phyloP scores from a whole-genome alignment of 805 yeast genomes.

The Metschnikowia vanudenii region DNA sequence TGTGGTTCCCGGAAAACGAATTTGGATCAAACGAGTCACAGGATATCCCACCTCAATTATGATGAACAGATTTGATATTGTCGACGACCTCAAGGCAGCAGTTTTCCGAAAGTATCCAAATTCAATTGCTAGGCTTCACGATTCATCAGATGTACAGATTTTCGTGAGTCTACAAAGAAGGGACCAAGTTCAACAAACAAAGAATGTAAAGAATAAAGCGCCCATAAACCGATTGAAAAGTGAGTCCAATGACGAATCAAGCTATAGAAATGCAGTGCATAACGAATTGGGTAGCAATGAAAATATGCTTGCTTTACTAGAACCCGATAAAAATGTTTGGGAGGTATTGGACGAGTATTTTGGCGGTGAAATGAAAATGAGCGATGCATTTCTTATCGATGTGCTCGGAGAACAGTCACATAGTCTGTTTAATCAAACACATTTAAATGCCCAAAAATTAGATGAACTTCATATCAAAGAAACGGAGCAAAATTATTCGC shows the following conservation, averaged over 20 bases:
- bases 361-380: slow-evolving; percentile 67
- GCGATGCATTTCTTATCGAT: slow-evolving; percentile 62
- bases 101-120: slow-evolving; percentile 67
- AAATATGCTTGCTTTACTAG: slow-evolving; percentile 26
- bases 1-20: slow-evolving; percentile 26
- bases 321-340: slow-evolving; percentile 65
- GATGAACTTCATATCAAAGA: background rate
- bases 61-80: slow-evolving; percentile 59
- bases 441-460: background rate
- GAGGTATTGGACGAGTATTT: slow-evolving; percentile 54
- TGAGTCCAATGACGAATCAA: slow-evolving; percentile 9
- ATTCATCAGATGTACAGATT: slow-evolving; percentile 65
- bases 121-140: slow-evolving; percentile 56
- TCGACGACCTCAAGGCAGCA: slow-evolving; percentile 77
- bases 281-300: background rate
- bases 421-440: slow-evolving; percentile 3
- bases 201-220: slow-evolving; percentile 7
- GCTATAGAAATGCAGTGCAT: background rate
- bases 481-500: background rate
- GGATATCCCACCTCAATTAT: slow-evolving; percentile 69
- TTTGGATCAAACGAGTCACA: slow-evolving; percentile 53
- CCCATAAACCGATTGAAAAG: slow-evolving; percentile 9
- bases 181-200: slow-evolving; percentile 4
- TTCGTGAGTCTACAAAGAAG: slow-evolving; percentile 3
- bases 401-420: slow-evolving; percentile 17